A percentile compares a stretch with the other conserved stretches of the same genome.
phyloP scores from a whole-genome alignment of 495 filamentous ascomycete species.

The Talaromyces thailandensis region DNA sequence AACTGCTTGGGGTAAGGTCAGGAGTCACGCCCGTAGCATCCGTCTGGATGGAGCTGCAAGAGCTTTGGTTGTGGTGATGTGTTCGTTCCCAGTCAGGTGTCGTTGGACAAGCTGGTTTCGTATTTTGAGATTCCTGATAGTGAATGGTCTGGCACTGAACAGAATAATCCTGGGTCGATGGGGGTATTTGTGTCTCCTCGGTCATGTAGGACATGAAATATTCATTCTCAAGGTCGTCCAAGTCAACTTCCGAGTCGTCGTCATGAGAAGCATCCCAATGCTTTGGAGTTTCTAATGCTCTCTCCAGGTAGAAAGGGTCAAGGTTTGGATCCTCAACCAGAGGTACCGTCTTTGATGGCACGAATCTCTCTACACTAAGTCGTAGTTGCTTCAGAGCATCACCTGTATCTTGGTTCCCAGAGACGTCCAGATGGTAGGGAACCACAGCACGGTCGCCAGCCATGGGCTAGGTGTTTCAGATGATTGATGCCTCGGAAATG shows the following conservation, averaged over 20 bases:
- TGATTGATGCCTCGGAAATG: background rate
- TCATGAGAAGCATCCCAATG: constrained; percentile 19
- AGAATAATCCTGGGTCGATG: background rate
- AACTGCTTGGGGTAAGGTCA: constrained; percentile 37
- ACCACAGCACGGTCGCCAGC: constrained; percentile 17
- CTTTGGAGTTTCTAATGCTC: constrained; percentile 24
- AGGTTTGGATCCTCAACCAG: constrained; percentile 29
- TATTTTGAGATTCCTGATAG: background rate
- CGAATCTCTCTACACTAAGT: background rate
- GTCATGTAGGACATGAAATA: constrained; percentile 26
- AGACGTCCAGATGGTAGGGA: constrained; percentile 5
- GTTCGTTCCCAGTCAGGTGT: constrained; percentile 18
- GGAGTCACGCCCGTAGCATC: constrained; percentile 21
- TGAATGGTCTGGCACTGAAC: background rate
- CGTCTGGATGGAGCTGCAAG: constrained; percentile 29
- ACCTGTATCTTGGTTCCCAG: constrained; percentile 6
- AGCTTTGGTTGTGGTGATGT: constrained; percentile 21
- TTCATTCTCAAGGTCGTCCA: constrained; percentile 22
- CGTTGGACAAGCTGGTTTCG: constrained; percentile 11
- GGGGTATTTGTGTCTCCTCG: background rate
- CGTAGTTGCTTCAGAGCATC: constrained; percentile 6
- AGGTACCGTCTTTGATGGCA: background rate
- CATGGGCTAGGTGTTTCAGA: constrained; percentile 25
- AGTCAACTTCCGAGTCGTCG: constrained; percentile 27
- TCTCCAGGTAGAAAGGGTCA: constrained; percentile 39